Evolutionary conservation across 129 eudicot species (phyloP).

Genomic region (Apium graveolens): DNA sequence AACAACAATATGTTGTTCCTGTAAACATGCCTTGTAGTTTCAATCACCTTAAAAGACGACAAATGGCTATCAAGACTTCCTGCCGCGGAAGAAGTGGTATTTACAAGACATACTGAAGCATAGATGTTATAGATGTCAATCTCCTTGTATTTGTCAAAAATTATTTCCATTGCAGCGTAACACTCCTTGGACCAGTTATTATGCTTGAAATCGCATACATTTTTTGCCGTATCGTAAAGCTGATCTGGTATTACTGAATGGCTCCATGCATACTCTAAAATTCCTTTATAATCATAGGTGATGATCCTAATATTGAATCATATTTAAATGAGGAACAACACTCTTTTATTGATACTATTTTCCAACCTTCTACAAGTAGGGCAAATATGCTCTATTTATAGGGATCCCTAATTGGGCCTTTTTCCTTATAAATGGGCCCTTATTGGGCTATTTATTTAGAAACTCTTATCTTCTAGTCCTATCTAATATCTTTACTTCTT

Average conservation of each 20-base stretch:
- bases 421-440: too few relatives aligned
- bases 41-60: constrained; percentile 16
- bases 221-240: constrained; percentile 23
- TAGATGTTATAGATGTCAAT: constrained; percentile 55
- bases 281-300: constrained; percentile 47
- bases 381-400: too few relatives aligned
- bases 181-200: constrained; percentile 37
- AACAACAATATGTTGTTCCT: not conserved
- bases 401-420: too few relatives aligned
- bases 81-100: constrained; percentile 21
- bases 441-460: too few relatives aligned
- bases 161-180: constrained; percentile 20
- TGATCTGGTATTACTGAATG: constrained; percentile 46
- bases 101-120: constrained; percentile 41
- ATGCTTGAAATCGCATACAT: constrained; percentile 32
- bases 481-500: too few relatives aligned
- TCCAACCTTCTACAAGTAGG: too few relatives aligned
- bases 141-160: constrained; percentile 29
- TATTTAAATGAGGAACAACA: too few relatives aligned
- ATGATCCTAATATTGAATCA: too few relatives aligned
- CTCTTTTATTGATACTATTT: too few relatives aligned
- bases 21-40: not conserved
- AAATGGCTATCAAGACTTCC: not conserved
- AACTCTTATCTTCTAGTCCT: too few relatives aligned
- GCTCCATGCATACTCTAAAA: constrained; percentile 61